Evolutionary conservation across 495 filamentous ascomycete species (phyloP).

Genomic region (Penicillium angulare): DNA sequence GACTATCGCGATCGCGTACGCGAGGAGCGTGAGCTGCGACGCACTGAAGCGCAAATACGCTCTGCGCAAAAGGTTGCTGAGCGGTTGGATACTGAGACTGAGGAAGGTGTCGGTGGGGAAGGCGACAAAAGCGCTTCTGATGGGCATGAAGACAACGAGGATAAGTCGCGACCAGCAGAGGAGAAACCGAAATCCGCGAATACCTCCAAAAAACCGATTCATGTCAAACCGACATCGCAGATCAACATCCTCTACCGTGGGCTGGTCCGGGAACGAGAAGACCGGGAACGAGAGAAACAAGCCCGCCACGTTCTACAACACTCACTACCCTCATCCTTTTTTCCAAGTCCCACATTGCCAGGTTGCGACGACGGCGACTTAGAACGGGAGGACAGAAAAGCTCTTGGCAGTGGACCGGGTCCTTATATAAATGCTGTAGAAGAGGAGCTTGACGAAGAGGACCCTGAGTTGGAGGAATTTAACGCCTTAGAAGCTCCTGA

Average conservation of each 20-base stretch:
- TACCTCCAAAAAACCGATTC: constrained; percentile 23
- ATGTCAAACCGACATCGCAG: constrained; percentile 50
- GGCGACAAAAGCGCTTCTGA: background rate
- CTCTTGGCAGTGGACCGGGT: constrained; percentile 44
- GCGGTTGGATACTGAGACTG: constrained; percentile 57
- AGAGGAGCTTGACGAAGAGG: constrained; percentile 79
- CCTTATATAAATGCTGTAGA: constrained; percentile 44
- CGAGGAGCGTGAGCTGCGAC: constrained; percentile 67
- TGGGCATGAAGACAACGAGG: constrained; percentile 20
- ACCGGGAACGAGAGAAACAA: constrained; percentile 65
- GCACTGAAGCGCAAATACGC: constrained; percentile 62
- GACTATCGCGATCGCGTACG: constrained; percentile 75
- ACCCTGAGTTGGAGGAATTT: constrained; percentile 82
- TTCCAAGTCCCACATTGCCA: constrained; percentile 46
- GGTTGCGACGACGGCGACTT: constrained; percentile 53
- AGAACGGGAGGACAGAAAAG: constrained; percentile 56
- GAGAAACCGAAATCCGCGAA: constrained; percentile 13
- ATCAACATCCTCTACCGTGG: constrained; percentile 81
- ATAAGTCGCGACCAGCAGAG: constrained; percentile 1
- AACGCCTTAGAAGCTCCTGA: constrained; percentile 64
- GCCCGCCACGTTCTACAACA: constrained; percentile 69
- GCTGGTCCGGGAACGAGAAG: constrained; percentile 63
- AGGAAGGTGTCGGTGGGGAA: background rate
- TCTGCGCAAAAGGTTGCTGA: constrained; percentile 84
- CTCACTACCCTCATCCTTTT: constrained; percentile 51